phyloP scores from a whole-genome alignment of 345 rosid species.

The Linum usitatissimum region DNA sequence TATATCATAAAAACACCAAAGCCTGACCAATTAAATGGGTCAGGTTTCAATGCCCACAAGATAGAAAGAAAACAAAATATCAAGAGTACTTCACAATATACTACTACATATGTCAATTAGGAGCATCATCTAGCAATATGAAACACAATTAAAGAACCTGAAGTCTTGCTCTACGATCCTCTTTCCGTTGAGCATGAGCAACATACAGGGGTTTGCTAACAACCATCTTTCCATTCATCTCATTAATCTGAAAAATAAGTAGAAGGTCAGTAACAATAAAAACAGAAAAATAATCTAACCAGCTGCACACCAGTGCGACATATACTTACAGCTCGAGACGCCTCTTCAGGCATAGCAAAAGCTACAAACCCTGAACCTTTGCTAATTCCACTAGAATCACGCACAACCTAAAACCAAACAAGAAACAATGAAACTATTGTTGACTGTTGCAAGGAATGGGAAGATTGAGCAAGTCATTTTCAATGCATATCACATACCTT shows the following conservation, averaged over 20 bases:
- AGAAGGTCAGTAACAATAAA: neutral
- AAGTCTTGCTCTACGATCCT: constrained; percentile 19
- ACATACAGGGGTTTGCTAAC: constrained; percentile 21
- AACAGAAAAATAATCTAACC: neutral
- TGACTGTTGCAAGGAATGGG: neutral
- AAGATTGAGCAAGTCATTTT: neutral
- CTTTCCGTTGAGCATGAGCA: constrained; percentile 23
- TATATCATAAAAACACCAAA: neutral
- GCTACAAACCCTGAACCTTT: constrained; percentile 25
- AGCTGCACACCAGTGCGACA: neutral
- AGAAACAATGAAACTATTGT: neutral
- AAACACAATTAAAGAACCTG: constrained; percentile 5
- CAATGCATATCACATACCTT: constrained; percentile 9
- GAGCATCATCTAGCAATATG: neutral
- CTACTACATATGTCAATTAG: no score
- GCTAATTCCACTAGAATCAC: constrained; percentile 17
- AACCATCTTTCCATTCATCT: constrained; percentile 24
- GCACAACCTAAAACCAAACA: constrained; percentile 14
- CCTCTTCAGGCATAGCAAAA: constrained; percentile 19
- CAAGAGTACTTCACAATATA: no score
- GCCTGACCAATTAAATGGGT: neutral
- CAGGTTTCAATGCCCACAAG: no score
- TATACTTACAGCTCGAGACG: constrained; percentile 18
- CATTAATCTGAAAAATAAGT: constrained; percentile 4
- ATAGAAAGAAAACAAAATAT: no score